Base-by-base conservation (phyloP, 805 yeast genomes). In the Hermanozyma aechmeae region DNA sequence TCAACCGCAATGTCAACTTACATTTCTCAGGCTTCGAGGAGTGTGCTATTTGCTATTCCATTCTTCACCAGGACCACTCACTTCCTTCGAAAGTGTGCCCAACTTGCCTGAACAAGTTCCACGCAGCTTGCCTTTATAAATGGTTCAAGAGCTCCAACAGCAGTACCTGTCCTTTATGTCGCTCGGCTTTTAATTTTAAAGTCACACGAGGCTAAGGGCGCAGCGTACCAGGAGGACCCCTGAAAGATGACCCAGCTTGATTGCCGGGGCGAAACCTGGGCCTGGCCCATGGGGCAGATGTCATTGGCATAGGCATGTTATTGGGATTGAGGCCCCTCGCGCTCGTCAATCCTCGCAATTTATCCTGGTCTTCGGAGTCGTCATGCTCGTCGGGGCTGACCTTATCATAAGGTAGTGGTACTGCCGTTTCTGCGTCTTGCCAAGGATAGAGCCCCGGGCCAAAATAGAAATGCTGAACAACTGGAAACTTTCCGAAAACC, bases 131-230 rank as follows among this genome's bases (percentile, higher is more conserved):
- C 65, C 62, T 92, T 24, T 87, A 85, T 65, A 83, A 87, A 51
- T 92, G 99, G 99, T 92, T 92, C 59, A 83, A 84, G 61, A 86
- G 95, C 42, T 82, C 95, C 10, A 93, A 92, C 23, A 71, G 83
- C 31, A 82, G 84, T 40, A 80, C 95, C 2, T 92, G 99, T 61
- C 99, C 99, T 23, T 62, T 92, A 48, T 92, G 99, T 59, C 79
- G 98, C 47, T 57, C 76, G 12, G 53, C 73, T 1, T 76, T 77
- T 45, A 68, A 65, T 38, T 72, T 72, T 43, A 40, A 35, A 21
- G 27, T 26, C 13, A 15, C 32, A 8, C 58, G 58, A 35, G 34
- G 36, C 5, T 31, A 34, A 30, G 19, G 13, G 20, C 20, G n/a
- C n/a, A n/a, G n/a, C n/a, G n/a, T n/a, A n/a, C n/a, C n/a, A n/a